Percentiles rank a stretch among this genome's conserved stretches.
These are phyloP conservation scores for Fusarium decemcellulare DNA, from an alignment of 2,329 filamentous ascomycete species.

Conservation along the genomic window DNA sequence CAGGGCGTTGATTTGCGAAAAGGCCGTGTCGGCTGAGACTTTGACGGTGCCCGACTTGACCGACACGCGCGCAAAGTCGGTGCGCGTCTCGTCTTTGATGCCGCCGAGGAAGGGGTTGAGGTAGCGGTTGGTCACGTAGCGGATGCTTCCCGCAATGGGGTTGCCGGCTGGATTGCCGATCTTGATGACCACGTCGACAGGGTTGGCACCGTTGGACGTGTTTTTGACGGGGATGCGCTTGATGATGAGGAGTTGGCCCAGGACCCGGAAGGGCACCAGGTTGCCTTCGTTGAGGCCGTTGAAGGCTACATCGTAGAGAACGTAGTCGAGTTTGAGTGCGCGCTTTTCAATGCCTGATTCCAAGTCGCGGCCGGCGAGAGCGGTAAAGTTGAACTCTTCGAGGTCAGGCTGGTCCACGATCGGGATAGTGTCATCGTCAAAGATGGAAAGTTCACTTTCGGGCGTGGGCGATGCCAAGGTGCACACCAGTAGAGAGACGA, in stretches of 20 bases:
- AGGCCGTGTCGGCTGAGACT: conserved; percentile 8
- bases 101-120: conserved; percentile 20
- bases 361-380: not conserved
- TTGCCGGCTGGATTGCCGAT: conserved; percentile 16
- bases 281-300: conserved; percentile 14
- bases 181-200: conserved; percentile 17
- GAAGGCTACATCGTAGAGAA: conserved; percentile 13
- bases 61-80: conserved; percentile 17
- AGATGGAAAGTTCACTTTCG: conserved; percentile 1
- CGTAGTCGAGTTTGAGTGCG: conserved; percentile 5
- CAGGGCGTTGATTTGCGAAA: not conserved
- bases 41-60: conserved; percentile 5
- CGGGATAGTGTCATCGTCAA: conserved; percentile 3
- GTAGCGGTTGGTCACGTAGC: conserved; percentile 21
- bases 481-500: conserved; percentile 1
- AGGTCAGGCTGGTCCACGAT: conserved; percentile 7
- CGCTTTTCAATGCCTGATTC: conserved; percentile 4
- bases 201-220: conserved; percentile 13
- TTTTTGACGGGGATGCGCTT: not conserved
- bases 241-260: conserved; percentile 12
- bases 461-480: conserved; percentile 9
- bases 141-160: conserved; percentile 20
- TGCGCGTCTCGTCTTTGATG: conserved; percentile 1
- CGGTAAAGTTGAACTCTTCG: conserved; percentile 1
- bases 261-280: conserved; percentile 6